A percentile compares a stretch with the other conserved stretches of the same genome.
These are phyloP conservation scores for Polytolypa hystricis DNA, from an alignment of 2,329 filamentous ascomycete genomes.

Conservation along the genomic window DNA sequence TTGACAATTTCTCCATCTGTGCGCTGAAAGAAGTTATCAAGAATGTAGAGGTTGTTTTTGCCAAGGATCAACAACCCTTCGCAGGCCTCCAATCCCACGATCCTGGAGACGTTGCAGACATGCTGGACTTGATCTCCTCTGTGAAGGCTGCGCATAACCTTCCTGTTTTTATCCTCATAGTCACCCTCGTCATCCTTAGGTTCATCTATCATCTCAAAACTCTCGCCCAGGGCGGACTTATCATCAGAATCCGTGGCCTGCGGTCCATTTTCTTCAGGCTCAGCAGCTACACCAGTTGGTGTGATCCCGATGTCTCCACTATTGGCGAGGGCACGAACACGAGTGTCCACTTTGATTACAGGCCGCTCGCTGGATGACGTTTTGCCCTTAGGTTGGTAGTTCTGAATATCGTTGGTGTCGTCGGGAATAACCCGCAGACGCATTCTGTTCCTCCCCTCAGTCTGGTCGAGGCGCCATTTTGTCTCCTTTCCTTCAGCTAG, in stretches of 20 bases:
- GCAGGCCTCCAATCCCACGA: constrained; percentile 83
- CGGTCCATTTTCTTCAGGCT: constrained; percentile 21
- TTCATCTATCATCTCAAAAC: constrained; percentile 92
- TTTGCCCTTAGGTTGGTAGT: constrained; percentile 77
- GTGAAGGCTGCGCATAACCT: constrained; percentile 89
- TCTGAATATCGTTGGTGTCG: constrained; percentile 53
- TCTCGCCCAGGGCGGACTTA: constrained; percentile 57
- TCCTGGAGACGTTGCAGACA: constrained; percentile 89
- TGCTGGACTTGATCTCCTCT: constrained; percentile 85
- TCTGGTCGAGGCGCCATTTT: constrained; percentile 91
- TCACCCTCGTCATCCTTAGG: constrained; percentile 74
- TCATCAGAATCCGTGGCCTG: constrained; percentile 25
- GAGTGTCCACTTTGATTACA: constrained; percentile 36
- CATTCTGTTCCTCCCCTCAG: constrained; percentile 92
- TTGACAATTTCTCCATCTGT: constrained; percentile 94
- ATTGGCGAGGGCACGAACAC: constrained; percentile 25
- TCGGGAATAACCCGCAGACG: constrained; percentile 77
- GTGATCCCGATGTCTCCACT: constrained; percentile 32
- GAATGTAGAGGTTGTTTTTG: constrained; percentile 82
- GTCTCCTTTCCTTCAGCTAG: constrained; percentile 53
- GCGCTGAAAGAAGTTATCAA: constrained; percentile 93
- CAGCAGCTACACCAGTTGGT: constrained; percentile 22
- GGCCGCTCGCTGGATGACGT: constrained; percentile 39
- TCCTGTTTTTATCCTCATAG: constrained; percentile 95
- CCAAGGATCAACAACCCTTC: constrained; percentile 90